Evolutionary conservation across 768 basidiomycete species (phyloP).

Genomic region (Cantharellus cinnabarinus): DNA sequence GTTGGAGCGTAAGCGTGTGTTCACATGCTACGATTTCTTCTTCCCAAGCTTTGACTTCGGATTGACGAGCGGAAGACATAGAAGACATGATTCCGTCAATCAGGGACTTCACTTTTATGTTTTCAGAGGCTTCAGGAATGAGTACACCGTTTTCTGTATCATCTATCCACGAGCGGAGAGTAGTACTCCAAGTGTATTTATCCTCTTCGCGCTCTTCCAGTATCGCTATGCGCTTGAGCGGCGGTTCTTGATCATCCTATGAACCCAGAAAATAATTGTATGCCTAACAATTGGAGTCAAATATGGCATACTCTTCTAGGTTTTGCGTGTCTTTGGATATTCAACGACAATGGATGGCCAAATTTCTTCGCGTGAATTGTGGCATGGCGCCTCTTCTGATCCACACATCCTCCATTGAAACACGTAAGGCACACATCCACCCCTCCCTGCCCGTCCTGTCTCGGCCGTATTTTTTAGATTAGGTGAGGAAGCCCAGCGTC

Average conservation of each 20-base stretch:
- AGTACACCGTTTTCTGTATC: slow-evolving; percentile 12
- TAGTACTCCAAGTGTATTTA: slow-evolving; percentile 49
- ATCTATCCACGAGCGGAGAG: slow-evolving; percentile 61
- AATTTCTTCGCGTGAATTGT: slow-evolving; percentile 48
- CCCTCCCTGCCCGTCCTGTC: slow-evolving; percentile 50
- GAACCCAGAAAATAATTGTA: background rate
- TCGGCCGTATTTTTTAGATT: too few species aligned
- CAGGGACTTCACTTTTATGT: slow-evolving; percentile 31
- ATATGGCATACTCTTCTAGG: slow-evolving; percentile 31
- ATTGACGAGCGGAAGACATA: slow-evolving; percentile 75
- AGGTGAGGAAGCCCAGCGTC: too few species aligned
- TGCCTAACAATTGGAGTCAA: background rate
- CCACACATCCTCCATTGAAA: slow-evolving; percentile 88
- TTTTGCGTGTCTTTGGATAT: slow-evolving; percentile 55
- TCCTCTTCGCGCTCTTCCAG: slow-evolving; percentile 74
- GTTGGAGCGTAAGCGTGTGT: slow-evolving; percentile 43
- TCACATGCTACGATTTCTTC: slow-evolving; percentile 80
- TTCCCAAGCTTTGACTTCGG: slow-evolving; percentile 95
- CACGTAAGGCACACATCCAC: slow-evolving; percentile 80
- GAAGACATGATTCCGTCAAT: slow-evolving; percentile 55
- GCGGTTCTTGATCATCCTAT: slow-evolving; percentile 63
- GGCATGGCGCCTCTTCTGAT: slow-evolving; percentile 45
- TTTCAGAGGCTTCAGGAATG: slow-evolving; percentile 8
- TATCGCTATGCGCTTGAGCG: slow-evolving; percentile 80
- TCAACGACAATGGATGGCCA: slow-evolving; percentile 57